Conservation (phyloP, 352 stramenopile genomes). For the Elongisporangium anandrum region DNA sequence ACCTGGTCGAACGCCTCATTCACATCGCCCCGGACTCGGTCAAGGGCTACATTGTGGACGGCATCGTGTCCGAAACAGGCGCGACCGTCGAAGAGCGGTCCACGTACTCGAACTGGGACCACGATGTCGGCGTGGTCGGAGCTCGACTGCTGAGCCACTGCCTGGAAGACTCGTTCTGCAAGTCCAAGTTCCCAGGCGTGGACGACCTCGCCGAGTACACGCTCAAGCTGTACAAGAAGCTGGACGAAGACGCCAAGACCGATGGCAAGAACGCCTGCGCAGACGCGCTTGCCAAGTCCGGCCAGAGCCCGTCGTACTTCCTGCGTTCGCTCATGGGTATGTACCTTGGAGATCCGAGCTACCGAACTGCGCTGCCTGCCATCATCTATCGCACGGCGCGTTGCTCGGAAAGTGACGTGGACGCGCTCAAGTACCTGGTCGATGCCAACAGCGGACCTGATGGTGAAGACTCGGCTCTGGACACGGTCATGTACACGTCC, state of each 20-base stretch:
- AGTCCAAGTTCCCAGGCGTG: slow-evolving; percentile 54
- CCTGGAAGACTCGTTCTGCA: slow-evolving; percentile 52
- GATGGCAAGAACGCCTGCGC: slow-evolving; percentile 40
- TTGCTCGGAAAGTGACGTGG: slow-evolving; percentile 29
- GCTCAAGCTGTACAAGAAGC: slow-evolving; percentile 37
- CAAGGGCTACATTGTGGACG: slow-evolving; percentile 53
- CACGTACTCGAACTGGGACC: slow-evolving; percentile 81
- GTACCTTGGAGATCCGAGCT: slow-evolving; percentile 44
- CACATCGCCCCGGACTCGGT: slow-evolving; percentile 43
- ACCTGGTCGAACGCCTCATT: slow-evolving; percentile 58
- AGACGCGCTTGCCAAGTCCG: slow-evolving; percentile 34
- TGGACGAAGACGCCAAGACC: slow-evolving; percentile 44
- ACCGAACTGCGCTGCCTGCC: slow-evolving; percentile 39
- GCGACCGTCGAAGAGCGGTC: slow-evolving; percentile 43
- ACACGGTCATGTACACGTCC: slow-evolving; percentile 51
- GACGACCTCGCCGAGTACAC: slow-evolving; percentile 43
- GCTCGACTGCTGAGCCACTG: slow-evolving; percentile 55
- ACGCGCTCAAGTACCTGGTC: slow-evolving; percentile 31
- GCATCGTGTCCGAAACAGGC: slow-evolving; percentile 59
- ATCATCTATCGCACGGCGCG: slow-evolving; percentile 49
- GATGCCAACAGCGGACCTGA: slow-evolving; percentile 11
- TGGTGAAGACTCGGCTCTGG: slow-evolving; percentile 23
- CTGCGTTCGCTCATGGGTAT: slow-evolving; percentile 60
- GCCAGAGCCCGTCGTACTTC: slow-evolving; percentile 54
- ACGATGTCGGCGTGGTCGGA: slow-evolving; percentile 59